Conservation (phyloP, 176 grass and related monocot species). For the Pontederia crassipes region DNA sequence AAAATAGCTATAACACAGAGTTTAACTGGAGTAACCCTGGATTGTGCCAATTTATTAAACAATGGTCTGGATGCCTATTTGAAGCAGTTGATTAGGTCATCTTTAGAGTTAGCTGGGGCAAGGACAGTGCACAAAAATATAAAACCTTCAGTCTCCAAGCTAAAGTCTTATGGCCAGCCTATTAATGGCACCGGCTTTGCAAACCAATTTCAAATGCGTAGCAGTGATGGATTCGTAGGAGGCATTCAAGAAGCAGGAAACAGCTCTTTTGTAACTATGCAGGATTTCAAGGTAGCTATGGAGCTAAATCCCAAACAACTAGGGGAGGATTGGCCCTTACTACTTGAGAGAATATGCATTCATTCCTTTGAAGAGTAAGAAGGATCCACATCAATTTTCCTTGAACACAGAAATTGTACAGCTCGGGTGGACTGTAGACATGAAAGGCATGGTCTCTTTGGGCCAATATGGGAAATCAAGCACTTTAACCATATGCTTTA, state of each 20-base stretch:
- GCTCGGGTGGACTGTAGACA: neutral
- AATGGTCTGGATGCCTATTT: slow-evolving; percentile 16
- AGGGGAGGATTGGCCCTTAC: slow-evolving; percentile 13
- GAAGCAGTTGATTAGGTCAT: slow-evolving; percentile 21
- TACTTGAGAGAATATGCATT: slow-evolving; percentile 12
- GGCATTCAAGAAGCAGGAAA: neutral
- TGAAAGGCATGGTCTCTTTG: neutral
- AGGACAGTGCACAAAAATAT: neutral
- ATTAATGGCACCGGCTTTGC: neutral
- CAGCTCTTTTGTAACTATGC: neutral
- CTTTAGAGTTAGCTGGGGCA: slow-evolving; percentile 1
- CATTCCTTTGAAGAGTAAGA: slow-evolving; percentile 4
- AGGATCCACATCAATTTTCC: neutral
- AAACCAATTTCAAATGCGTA: neutral
- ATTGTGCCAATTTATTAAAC: slow-evolving; percentile 18
- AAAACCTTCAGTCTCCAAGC: neutral
- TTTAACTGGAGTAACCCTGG: slow-evolving; percentile 3
- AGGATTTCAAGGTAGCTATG: slow-evolving; percentile 12
- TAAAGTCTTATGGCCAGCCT: neutral
- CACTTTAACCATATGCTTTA: neutral
- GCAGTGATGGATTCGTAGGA: neutral
- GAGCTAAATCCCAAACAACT: slow-evolving; percentile 6
- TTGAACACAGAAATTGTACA: neutral
- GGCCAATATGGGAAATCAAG: neutral
- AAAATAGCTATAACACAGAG: slow-evolving; percentile 7